Evolutionary conservation across 1,139 yeast species (phyloP), one percentile per base, ranked within the genome.

Genomic region (Yamadazyma spencermartinsiae): DNA sequence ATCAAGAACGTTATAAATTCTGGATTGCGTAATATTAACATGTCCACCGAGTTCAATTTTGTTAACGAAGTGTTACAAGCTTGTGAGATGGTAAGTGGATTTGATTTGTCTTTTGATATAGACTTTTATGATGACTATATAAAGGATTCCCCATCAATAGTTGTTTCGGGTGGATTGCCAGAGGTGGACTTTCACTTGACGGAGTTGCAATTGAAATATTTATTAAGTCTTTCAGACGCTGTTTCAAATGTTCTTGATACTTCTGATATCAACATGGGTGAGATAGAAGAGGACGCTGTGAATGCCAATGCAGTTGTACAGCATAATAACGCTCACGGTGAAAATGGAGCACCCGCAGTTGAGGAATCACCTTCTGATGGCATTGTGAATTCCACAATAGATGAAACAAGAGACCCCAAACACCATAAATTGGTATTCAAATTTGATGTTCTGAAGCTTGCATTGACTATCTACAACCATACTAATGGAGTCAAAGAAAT

Each of bases 11-110:
- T 73, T 11, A 76, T 83, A 13, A 56, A 68, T 11, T 74, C 88
- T 8, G 95, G 96, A 1, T 68, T 94, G 16, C 68, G 92, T 30
- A 80, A 87, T 34, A 81, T 90, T 8, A 76, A 75, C 40, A 61
- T 90, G 24, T 61, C 76, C 1, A 84, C 97, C 0, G 61, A 63
- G 9, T 79, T 89, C 50, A 63, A 76, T 43, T 70, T 81, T 42
- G 69, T 64, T 4, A 61, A 67, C 12, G 66, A 60, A 2, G 51
- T 63, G 1, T 51, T 57, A 4, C 96, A 88, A 53, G 52, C 61
- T 2, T 64, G 85, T 31, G 80, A 83, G 44, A 79, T 90, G 39
- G 80, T 89, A 33, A 82, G 84, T 24, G 76, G 80, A 37, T 69
- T 88, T 44, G 92, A 87, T 52, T 58, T 90, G 34, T 58, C 68